phyloP scores from a whole-genome alignment of 192 early-diverging fungal species.

The Spizellomyces punctatus region DNA sequence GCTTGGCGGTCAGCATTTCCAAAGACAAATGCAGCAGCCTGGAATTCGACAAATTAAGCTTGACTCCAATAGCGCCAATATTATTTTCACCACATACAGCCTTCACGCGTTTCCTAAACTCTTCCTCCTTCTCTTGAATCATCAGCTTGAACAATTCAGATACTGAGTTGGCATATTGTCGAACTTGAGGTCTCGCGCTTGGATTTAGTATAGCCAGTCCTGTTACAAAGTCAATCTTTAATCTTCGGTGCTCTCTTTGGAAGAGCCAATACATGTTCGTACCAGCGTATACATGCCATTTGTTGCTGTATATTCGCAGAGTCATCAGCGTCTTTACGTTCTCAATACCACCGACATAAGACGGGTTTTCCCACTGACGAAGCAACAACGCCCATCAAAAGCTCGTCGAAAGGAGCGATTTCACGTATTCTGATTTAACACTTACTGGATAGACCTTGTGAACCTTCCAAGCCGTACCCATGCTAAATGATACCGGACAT shows the following conservation, averaged over 20 bases:
- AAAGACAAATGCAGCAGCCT: conserved; percentile 88
- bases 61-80: background rate
- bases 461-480: conserved; percentile 93
- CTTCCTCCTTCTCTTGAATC: conserved; percentile 81
- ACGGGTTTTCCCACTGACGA: conserved; percentile 78
- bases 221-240: too few species aligned
- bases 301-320: conserved; percentile 89
- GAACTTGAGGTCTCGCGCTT: conserved; percentile 78
- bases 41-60: conserved; percentile 22
- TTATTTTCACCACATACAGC: conserved; percentile 12
- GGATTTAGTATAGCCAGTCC: conserved; percentile 94
- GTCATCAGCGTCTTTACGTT: conserved; percentile 96
- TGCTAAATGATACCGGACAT: conserved; percentile 40
- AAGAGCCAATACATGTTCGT: too few species aligned
- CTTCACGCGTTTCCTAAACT: conserved; percentile 74
- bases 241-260: background rate
- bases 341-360: conserved; percentile 92
- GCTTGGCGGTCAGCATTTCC: conserved; percentile 60
- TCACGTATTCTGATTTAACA: background rate
- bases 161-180: conserved; percentile 87
- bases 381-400: too few species aligned
- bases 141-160: conserved; percentile 92
- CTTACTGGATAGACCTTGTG: conserved; percentile 77
- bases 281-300: conserved; percentile 98
- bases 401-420: too few species aligned